These are phyloP conservation scores for Lactarius hengduanensis DNA, from an alignment of 768 basidiomycete genomes.

Conservation along the genomic window DNA sequence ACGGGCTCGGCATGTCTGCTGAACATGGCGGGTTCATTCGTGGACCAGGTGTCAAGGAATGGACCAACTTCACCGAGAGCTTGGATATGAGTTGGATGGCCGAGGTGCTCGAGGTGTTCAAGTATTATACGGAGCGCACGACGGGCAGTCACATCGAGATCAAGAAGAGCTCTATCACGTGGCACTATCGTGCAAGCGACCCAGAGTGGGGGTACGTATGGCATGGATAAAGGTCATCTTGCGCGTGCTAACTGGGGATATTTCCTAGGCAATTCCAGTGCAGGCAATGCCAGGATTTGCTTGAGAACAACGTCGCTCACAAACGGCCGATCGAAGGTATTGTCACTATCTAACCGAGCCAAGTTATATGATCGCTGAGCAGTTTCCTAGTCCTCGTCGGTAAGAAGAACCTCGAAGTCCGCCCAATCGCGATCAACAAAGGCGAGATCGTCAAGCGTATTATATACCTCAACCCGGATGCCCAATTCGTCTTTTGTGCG, in stretches of 20 bases:
- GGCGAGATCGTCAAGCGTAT: slow-evolving; percentile 98
- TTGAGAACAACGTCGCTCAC: slow-evolving; percentile 91
- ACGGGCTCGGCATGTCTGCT: slow-evolving; percentile 83
- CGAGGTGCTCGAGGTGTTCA: slow-evolving; percentile 94
- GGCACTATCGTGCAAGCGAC: slow-evolving; percentile 93
- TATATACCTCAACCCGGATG: slow-evolving; percentile 88
- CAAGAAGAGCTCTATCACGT: slow-evolving; percentile 97
- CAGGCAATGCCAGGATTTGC: slow-evolving; percentile 91
- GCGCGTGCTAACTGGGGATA: slow-evolving; percentile 2
- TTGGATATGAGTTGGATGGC: slow-evolving; percentile 98
- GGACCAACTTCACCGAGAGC: slow-evolving; percentile 87
- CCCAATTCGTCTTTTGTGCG: slow-evolving; percentile 95
- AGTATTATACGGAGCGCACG: slow-evolving; percentile 95
- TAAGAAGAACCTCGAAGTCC: slow-evolving; percentile 98
- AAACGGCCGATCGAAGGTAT: slow-evolving; percentile 92
- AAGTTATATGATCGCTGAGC: slow-evolving; percentile 1
- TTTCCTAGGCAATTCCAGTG: slow-evolving; percentile 78
- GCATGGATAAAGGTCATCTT: background rate
- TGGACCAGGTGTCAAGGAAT: slow-evolving; percentile 60
- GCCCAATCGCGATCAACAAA: slow-evolving; percentile 95
- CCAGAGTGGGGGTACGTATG: slow-evolving; percentile 89
- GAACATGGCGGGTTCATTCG: slow-evolving; percentile 95
- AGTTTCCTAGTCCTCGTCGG: slow-evolving; percentile 73
- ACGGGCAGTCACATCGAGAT: slow-evolving; percentile 95
- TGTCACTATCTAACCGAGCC: background rate